Conservation (phyloP, 768 basidiomycete genomes). For the Trametes sanguinea region DNA sequence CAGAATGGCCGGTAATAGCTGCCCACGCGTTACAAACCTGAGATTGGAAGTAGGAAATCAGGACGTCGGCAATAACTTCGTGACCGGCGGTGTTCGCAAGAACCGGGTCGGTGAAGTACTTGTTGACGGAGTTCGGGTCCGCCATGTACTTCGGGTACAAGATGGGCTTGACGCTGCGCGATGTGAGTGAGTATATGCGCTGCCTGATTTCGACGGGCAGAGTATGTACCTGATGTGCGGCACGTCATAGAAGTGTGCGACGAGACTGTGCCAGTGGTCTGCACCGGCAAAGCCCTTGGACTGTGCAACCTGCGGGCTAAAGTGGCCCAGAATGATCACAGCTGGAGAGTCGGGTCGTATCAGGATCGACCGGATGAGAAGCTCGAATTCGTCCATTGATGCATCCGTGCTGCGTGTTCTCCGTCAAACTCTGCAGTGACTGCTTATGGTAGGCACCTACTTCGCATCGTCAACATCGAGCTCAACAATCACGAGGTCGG, state of each 20-base stretch:
- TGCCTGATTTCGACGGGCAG: background rate
- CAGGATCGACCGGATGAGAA: constrained; percentile 89
- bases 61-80: constrained; percentile 85
- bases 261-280: constrained; percentile 85
- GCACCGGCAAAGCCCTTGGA: constrained; percentile 85
- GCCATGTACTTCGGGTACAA: constrained; percentile 82
- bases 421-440: background rate
- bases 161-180: constrained; percentile 68
- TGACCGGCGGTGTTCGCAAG: constrained; percentile 84
- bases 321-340: constrained; percentile 93
- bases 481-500: constrained; percentile 94
- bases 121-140: constrained; percentile 61
- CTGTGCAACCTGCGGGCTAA: constrained; percentile 81
- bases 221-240: constrained; percentile 73
- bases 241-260: constrained; percentile 97
- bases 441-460: constrained; percentile 48
- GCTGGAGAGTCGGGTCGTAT: constrained; percentile 90
- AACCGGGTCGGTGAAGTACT: constrained; percentile 81
- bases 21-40: constrained; percentile 89
- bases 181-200: background rate
- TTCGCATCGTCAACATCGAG: constrained; percentile 89
- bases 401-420: constrained; percentile 54
- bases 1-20: constrained; percentile 65
- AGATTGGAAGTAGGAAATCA: constrained; percentile 86
- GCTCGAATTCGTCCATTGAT: constrained; percentile 84